These are phyloP conservation scores for Xylariaceae sp. DNA, from an alignment of 2,329 filamentous ascomycete species.

Conservation along the genomic window DNA sequence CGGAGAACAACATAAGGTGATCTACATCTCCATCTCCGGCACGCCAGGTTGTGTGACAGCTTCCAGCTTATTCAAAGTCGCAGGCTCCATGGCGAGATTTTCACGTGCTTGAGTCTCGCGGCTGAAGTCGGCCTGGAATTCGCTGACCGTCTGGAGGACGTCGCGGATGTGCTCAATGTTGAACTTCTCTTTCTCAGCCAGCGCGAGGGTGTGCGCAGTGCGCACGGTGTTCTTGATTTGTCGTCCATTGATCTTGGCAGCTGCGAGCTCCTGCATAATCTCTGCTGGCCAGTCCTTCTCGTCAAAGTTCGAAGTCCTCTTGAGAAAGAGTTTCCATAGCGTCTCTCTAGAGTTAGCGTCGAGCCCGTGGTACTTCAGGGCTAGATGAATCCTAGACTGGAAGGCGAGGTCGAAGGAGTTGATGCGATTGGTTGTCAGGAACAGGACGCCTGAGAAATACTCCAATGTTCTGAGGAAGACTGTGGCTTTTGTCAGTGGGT, in stretches of 20 bases:
- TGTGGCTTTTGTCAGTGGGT: neutral
- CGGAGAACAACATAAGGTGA: too few species aligned
- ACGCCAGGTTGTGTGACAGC: neutral
- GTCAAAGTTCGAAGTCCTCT: constrained; percentile 22
- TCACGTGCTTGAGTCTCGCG: neutral
- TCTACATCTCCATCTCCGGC: too few species aligned
- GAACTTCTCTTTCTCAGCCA: constrained; percentile 7
- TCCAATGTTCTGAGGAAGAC: constrained; percentile 35
- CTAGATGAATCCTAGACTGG: constrained; percentile 36
- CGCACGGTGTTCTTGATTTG: constrained; percentile 39
- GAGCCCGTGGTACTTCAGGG: constrained; percentile 30
- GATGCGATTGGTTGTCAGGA: constrained; percentile 36
- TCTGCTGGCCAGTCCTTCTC: constrained; percentile 17
- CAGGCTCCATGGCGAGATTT: neutral
- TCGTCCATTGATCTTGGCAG: constrained; percentile 37
- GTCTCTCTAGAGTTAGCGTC: constrained; percentile 18
- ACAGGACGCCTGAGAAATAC: constrained; percentile 34
- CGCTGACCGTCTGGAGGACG: constrained; percentile 16
- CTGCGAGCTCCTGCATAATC: constrained; percentile 29
- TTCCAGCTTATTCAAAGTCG: neutral
- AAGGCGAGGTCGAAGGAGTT: constrained; percentile 35
- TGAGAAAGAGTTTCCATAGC: constrained; percentile 36
- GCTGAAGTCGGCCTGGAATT: constrained; percentile 17
- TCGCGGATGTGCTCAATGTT: constrained; percentile 14
- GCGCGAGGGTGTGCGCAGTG: constrained; percentile 16